These are phyloP conservation scores for Ceratocystiopsis minuta DNA, from an alignment of 2,329 filamentous ascomycete genomes.

Conservation along the genomic window DNA sequence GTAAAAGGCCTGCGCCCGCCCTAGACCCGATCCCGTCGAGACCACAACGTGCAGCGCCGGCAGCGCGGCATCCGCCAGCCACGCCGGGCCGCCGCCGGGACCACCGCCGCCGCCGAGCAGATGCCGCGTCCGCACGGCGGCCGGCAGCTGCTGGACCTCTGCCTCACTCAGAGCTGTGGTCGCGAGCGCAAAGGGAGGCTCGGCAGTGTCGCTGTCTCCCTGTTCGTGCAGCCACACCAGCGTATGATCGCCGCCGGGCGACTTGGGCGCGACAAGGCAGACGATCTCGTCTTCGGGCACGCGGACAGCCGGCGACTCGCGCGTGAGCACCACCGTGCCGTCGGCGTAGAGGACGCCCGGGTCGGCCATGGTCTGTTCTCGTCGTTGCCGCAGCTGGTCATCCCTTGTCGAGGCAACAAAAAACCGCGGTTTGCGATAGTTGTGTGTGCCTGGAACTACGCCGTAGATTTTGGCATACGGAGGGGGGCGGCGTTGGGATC, in stretches of 20 bases:
- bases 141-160: conserved; percentile 15
- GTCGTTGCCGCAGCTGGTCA: not conserved
- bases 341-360: not conserved
- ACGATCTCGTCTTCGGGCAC: conserved; percentile 16
- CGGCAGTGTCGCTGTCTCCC: not conserved
- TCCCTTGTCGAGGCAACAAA: not conserved
- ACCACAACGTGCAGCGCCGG: conserved; percentile 44
- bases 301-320: not conserved
- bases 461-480: conserved; percentile 6
- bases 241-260: too few relatives aligned
- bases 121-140: conserved; percentile 18
- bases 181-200: conserved; percentile 8
- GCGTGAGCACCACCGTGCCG: conserved; percentile 1
- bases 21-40: conserved; percentile 47
- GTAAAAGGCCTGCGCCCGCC: conserved; percentile 38
- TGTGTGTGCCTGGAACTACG: conserved; percentile 6
- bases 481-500: too few relatives aligned
- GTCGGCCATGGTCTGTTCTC: not conserved
- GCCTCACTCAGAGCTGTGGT: conserved; percentile 9
- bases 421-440: too few relatives aligned
- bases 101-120: conserved; percentile 15
- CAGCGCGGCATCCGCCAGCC: conserved; percentile 9
- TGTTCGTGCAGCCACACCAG: not conserved
- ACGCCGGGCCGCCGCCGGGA: conserved; percentile 15
- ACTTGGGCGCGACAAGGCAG: conserved; percentile 6